Conservation (phyloP, 192 early-diverging fungal species). For the Linnemannia schmuckeri region DNA sequence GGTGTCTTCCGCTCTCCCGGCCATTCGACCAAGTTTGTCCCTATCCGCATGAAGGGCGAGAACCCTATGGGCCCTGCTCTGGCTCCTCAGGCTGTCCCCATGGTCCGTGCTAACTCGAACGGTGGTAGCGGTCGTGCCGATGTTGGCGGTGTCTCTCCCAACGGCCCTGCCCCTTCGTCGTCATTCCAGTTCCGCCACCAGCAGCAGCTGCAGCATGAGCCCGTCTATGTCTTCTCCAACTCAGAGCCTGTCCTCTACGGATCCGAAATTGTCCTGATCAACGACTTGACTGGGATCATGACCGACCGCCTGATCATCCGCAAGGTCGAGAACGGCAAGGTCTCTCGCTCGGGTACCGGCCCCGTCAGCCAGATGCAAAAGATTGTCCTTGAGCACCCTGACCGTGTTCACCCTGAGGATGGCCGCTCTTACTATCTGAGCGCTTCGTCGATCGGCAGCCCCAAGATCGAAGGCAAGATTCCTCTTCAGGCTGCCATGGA, state of each 20-base stretch:
- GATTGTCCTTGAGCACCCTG: slow-evolving; percentile 73
- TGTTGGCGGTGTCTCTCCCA: not conserved
- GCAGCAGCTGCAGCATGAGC: slow-evolving; percentile 45
- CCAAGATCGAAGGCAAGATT: slow-evolving; percentile 58
- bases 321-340: slow-evolving; percentile 84
- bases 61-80: not conserved
- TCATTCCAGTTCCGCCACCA: slow-evolving; percentile 47
- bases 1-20: slow-evolving; percentile 36
- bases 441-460: slow-evolving; percentile 53
- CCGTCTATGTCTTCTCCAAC: slow-evolving; percentile 47
- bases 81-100: slow-evolving; percentile 14
- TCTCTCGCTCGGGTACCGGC: slow-evolving; percentile 71
- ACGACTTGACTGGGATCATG: slow-evolving; percentile 73
- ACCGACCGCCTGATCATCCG: slow-evolving; percentile 82
- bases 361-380: slow-evolving; percentile 92
- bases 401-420: slow-evolving; percentile 42
- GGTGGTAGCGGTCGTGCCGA: not conserved
- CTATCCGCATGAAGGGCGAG: slow-evolving; percentile 56
- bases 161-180: slow-evolving; percentile 3
- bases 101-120: slow-evolving; percentile 22
- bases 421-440: slow-evolving; percentile 59
- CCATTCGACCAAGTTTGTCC: slow-evolving; percentile 56
- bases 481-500: slow-evolving; percentile 55
- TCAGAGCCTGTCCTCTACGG: slow-evolving; percentile 75
- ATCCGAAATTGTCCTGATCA: slow-evolving; percentile 77